Base-by-base conservation (phyloP, 345 rosid species). In the Hirschfeldia incana region DNA sequence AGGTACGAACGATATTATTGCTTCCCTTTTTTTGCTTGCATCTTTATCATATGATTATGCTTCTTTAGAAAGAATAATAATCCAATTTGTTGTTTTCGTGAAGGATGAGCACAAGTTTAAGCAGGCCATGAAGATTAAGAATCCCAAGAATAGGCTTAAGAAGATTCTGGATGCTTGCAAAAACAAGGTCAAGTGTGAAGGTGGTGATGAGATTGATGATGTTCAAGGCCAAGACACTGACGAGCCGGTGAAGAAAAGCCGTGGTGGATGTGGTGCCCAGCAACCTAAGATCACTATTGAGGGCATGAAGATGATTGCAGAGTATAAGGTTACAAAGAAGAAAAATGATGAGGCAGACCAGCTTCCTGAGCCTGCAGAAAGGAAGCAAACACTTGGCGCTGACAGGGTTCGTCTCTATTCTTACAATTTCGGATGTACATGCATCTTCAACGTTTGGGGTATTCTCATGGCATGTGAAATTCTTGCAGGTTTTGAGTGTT, bases 261-360 rank as follows among this genome's bases (percentile, higher is more conserved):
- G 88, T 57, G 94, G 93, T 83, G 98, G 98, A 53, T 92, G 98
- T 76, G 98, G 98, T 78, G 95, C 98, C 1, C 61, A 84, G 76
- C 98, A 94, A 77, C 98, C 98, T 69, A 94, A 91, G 89, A 78
- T 94, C 39, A 91, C 90, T 27, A 90, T 92, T 76, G 98, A 94
- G 82, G 98, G 97, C 60, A 92, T 94, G 98, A 92, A 94, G 87
- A 91, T 94, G 91, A 86, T 89, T 85, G 98, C 98, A 0, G 98
- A 90, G 76, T 94, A 88, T 73, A 92, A 94, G 84, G 84, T 81
- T 2, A 84, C 85, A 70, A 91, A 88, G 85, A 94, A 94, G 87
- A 94, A 89, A 83, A 86, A 1, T 36, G 97, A 94, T 78, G 98
- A 94, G 76, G 89, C 76, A 79, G 95, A 94, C 65, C 98, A 92